phyloP scores from a whole-genome alignment of 352 stramenopile species.

The Pythium aphanidermatum region DNA sequence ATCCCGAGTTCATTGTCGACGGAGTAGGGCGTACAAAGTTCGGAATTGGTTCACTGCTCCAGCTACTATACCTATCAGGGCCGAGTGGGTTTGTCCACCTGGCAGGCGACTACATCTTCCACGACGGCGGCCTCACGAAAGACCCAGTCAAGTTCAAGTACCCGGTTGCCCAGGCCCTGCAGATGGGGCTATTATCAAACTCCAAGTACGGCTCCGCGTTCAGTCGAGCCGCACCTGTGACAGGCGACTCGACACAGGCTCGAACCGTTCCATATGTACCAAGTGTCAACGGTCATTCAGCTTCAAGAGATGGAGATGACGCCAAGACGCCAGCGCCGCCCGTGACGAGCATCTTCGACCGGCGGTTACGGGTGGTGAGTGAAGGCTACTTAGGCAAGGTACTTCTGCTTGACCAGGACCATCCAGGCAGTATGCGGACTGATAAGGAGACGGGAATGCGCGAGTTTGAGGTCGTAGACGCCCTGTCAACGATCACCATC shows the following conservation, averaged over 20 bases:
- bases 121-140: slow-evolving; percentile 28
- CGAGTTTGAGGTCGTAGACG: slow-evolving; percentile 34
- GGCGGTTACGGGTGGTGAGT: slow-evolving; percentile 24
- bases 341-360: slow-evolving; percentile 40
- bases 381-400: slow-evolving; percentile 29
- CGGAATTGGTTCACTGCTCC: slow-evolving; percentile 32
- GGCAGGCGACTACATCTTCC: slow-evolving; percentile 45
- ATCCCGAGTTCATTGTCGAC: slow-evolving; percentile 20
- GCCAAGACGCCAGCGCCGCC: too few species aligned
- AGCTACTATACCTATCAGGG: slow-evolving; percentile 43
- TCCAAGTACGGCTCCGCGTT: background rate
- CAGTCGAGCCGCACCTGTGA: background rate
- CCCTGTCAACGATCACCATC: slow-evolving; percentile 40
- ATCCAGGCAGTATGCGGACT: slow-evolving; percentile 23
- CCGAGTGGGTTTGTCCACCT: slow-evolving; percentile 37
- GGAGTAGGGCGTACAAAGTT: slow-evolving; percentile 26
- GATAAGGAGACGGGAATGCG: slow-evolving; percentile 21
- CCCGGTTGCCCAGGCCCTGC: slow-evolving; percentile 23
- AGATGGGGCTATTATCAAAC: slow-evolving; percentile 26
- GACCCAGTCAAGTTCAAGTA: slow-evolving; percentile 29
- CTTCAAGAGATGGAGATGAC: too few species aligned
- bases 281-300: background rate
- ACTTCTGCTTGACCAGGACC: slow-evolving; percentile 32
- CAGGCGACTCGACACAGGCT: background rate
- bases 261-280: background rate